Conservation (phyloP, 1,284 basidiomycete genomes). For the Peniophora sp. region DNA sequence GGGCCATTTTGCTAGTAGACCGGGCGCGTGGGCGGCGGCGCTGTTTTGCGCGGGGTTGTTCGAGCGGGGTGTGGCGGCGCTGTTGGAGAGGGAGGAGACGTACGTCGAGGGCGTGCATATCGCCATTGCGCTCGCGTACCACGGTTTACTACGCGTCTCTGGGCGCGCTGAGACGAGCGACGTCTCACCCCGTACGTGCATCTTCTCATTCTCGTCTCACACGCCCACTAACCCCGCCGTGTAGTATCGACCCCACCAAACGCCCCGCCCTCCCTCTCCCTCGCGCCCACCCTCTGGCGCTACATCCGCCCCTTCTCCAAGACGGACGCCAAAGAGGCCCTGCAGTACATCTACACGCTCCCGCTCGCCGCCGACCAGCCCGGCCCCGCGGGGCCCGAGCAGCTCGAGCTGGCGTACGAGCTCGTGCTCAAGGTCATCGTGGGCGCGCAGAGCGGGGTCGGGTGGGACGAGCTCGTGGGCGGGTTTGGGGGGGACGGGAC, state of each 20-base stretch:
- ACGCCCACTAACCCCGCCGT: conserved; percentile 50
- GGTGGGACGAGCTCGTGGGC: conserved; percentile 86
- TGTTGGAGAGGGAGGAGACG: conserved; percentile 84
- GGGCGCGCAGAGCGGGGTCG: conserved; percentile 75
- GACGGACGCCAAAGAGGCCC: conserved; percentile 86
- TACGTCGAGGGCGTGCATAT: conserved; percentile 95
- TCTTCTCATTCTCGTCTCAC: background rate
- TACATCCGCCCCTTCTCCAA: conserved; percentile 90
- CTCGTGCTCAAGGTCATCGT: conserved; percentile 86
- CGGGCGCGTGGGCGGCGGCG: conserved; percentile 84
- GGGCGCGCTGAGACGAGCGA: conserved; percentile 75
- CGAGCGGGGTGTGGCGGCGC: conserved; percentile 86
- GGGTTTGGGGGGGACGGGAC: conserved; percentile 86
- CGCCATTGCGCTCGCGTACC: conserved; percentile 88
- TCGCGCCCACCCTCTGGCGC: conserved; percentile 85
- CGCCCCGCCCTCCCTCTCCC: conserved; percentile 65
- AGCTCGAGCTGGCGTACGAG: conserved; percentile 81
- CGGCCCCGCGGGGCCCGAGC: conserved; percentile 68
- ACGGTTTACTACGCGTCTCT: conserved; percentile 85
- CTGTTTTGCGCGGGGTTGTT: conserved; percentile 92
- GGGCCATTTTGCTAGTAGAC: conserved; percentile 75
- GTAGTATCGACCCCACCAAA: conserved; percentile 30
- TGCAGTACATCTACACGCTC: conserved; percentile 94
- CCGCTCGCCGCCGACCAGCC: conserved; percentile 76
- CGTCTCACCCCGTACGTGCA: conserved; percentile 62